A percentile compares a stretch with the other conserved stretches of the same genome.
phyloP scores from a whole-genome alignment of 1,139 yeast genomes.

The Scheffersomyces segobiensis region DNA sequence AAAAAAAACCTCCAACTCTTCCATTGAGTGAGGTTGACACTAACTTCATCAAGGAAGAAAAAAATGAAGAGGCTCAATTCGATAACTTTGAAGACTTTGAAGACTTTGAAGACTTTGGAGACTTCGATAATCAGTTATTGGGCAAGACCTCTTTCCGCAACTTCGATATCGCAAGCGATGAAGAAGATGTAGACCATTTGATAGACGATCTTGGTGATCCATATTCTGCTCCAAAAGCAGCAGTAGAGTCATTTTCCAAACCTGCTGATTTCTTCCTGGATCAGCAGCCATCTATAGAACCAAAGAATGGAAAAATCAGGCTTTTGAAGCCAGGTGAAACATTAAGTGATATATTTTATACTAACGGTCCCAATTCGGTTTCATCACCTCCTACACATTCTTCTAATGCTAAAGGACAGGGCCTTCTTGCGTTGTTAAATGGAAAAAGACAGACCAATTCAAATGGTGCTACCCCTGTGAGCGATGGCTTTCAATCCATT shows the following conservation, averaged over 20 bases:
- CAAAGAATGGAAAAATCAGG: slow-evolving; percentile 21
- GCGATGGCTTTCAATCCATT: slow-evolving; percentile 12
- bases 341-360: slow-evolving; percentile 13
- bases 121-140: slow-evolving; percentile 19
- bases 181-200: slow-evolving; percentile 24
- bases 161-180: slow-evolving; percentile 40
- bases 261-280: slow-evolving; percentile 8
- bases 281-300: slow-evolving; percentile 4
- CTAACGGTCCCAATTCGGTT: neutral
- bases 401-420: slow-evolving; percentile 13
- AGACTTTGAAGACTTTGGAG: slow-evolving; percentile 32
- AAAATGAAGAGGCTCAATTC: slow-evolving; percentile 6
- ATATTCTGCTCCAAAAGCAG: neutral
- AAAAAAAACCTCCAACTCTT: neutral
- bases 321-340: slow-evolving; percentile 34
- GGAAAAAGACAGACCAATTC: slow-evolving; percentile 6
- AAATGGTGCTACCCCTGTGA: neutral
- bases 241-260: neutral
- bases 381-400: neutral
- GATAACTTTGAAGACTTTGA: slow-evolving; percentile 40
- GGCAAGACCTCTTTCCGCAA: slow-evolving; percentile 16
- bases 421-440: slow-evolving; percentile 14
- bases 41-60: neutral
- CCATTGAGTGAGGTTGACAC: neutral
- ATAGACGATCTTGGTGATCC: slow-evolving; percentile 8